Evolutionary conservation across 805 yeast genomes (phyloP).

Genomic region (Ogataea thermomethanolica): DNA sequence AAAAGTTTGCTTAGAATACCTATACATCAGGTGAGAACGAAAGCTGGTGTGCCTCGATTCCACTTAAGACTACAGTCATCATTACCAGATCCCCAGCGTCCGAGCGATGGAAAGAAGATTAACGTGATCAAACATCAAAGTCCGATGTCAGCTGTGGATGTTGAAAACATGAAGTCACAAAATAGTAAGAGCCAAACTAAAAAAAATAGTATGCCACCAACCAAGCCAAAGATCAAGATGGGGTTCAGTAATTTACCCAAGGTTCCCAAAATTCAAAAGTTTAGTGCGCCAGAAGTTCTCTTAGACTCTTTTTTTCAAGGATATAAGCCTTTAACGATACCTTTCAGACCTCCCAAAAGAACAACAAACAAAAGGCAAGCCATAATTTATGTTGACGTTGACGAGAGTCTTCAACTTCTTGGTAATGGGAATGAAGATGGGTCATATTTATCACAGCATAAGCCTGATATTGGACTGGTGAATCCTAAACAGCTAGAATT

Average conservation of each 20-base stretch:
- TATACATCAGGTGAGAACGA: not conserved
- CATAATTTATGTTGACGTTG: slow-evolving; percentile 33
- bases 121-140: slow-evolving; percentile 10
- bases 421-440: slow-evolving; percentile 18
- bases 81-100: slow-evolving; percentile 16
- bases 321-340: slow-evolving; percentile 34
- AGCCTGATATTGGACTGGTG: slow-evolving; percentile 3
- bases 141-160: slow-evolving; percentile 14
- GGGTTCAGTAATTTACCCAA: slow-evolving; percentile 35
- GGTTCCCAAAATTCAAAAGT: slow-evolving; percentile 32
- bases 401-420: slow-evolving; percentile 29
- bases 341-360: slow-evolving; percentile 24
- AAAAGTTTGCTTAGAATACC: not conserved
- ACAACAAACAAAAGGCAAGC: slow-evolving; percentile 24
- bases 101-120: slow-evolving; percentile 15
- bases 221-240: slow-evolving; percentile 19
- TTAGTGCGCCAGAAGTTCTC: slow-evolving; percentile 33
- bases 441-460: slow-evolving; percentile 1
- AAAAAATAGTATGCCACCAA: slow-evolving; percentile 4
- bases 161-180: slow-evolving; percentile 8
- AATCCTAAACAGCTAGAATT: too few species aligned
- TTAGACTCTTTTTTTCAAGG: slow-evolving; percentile 36
- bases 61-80: slow-evolving; percentile 22
- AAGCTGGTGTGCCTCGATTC: not conserved
- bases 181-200: not conserved